Evolutionary conservation across 805 yeast genomes (phyloP).

Genomic region (Ascoidea rubescens): DNA sequence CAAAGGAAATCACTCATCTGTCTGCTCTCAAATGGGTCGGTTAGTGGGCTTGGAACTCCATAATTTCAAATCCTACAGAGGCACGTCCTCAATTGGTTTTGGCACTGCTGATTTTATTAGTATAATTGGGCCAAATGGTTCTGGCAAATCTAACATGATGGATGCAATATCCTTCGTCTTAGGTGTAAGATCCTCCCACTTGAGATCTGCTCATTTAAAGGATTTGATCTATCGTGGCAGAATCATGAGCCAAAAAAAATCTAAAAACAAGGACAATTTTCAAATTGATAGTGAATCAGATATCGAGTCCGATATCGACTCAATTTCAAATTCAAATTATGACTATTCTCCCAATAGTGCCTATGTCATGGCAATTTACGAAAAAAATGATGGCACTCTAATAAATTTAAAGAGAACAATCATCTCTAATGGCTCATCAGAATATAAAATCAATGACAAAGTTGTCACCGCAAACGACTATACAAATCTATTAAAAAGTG

Average conservation of each 20-base stretch:
- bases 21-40: slow-evolving; percentile 50
- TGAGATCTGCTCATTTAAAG: slow-evolving; percentile 58
- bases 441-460: slow-evolving; percentile 50
- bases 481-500: slow-evolving; percentile 47
- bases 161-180: slow-evolving; percentile 93
- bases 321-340: slow-evolving; percentile 9
- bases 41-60: slow-evolving; percentile 61
- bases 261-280: slow-evolving; percentile 5
- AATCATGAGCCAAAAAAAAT: slow-evolving; percentile 13
- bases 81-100: slow-evolving; percentile 63
- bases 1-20: too few relatives aligned
- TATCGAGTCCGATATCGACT: neutral
- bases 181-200: slow-evolving; percentile 63
- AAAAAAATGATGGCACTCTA: slow-evolving; percentile 40
- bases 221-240: slow-evolving; percentile 78
- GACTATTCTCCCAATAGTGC: slow-evolving; percentile 37
- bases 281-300: slow-evolving; percentile 1
- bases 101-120: slow-evolving; percentile 78
- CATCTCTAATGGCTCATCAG: slow-evolving; percentile 43
- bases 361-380: slow-evolving; percentile 67
- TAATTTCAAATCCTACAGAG: slow-evolving; percentile 88
- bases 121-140: slow-evolving; percentile 96
- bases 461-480: slow-evolving; percentile 54
- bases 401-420: slow-evolving; percentile 53
- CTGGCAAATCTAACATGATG: slow-evolving; percentile 95